Conservation (phyloP, 2,329 filamentous ascomycete species). For the Calonectria hongkongensis region DNA sequence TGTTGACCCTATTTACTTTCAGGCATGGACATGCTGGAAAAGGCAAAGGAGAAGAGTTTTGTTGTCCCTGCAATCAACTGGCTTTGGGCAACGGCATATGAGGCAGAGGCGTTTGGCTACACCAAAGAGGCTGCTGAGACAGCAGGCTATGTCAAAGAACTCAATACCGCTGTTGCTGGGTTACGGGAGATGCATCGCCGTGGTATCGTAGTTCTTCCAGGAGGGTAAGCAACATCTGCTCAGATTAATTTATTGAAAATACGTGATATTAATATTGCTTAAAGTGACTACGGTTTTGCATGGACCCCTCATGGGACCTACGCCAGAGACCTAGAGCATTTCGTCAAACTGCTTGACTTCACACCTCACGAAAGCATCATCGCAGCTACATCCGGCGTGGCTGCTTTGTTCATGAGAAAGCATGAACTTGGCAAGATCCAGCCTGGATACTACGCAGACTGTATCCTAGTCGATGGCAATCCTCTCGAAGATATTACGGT, state of each 20-base stretch:
- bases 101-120: constrained; percentile 40
- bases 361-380: constrained; percentile 35
- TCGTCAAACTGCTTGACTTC: constrained; percentile 41
- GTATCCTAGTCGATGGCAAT: constrained; percentile 34
- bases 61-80: constrained; percentile 41
- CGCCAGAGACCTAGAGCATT: constrained; percentile 44
- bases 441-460: constrained; percentile 36
- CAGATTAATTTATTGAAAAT: not conserved
- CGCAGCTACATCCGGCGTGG: constrained; percentile 30
- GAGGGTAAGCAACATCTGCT: constrained; percentile 24
- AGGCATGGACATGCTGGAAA: constrained; percentile 38
- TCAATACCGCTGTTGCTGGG: constrained; percentile 34
- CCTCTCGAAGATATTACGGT: constrained; percentile 33
- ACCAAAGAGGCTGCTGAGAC: constrained; percentile 34
- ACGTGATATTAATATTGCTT: not conserved
- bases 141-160: constrained; percentile 38
- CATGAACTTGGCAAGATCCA: constrained; percentile 39
- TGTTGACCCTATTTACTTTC: not conserved
- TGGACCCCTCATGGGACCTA: constrained; percentile 42
- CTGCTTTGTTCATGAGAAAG: constrained; percentile 29
- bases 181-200: constrained; percentile 43
- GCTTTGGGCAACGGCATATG: constrained; percentile 41
- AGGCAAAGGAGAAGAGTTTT: constrained; percentile 27
- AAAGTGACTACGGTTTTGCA: constrained; percentile 38
- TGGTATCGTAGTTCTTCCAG: constrained; percentile 41